Conservation (phyloP, 139 green algal genomes). For the Chlorella sp. region DNA sequence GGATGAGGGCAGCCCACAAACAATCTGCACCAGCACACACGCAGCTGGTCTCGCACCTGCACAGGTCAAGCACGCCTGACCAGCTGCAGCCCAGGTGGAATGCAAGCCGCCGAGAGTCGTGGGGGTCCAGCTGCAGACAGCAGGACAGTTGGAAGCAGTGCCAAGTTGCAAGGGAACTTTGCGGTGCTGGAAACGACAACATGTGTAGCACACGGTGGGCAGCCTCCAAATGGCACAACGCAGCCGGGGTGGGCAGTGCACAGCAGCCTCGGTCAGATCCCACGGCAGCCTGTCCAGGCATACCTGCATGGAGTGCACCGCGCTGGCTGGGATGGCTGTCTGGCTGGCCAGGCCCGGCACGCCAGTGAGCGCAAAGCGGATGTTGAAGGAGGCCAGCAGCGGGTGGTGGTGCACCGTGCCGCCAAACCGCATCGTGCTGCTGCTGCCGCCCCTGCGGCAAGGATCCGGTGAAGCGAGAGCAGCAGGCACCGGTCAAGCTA, state of each 20-base stretch:
- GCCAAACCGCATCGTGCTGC: conserved; percentile 36
- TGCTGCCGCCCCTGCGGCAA: conserved; percentile 13
- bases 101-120: conserved; percentile 17
- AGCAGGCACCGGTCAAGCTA: too few species aligned
- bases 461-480: too few species aligned
- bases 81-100: conserved; percentile 48
- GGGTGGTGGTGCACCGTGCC: conserved; percentile 40
- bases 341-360: conserved; percentile 39
- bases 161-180: background rate
- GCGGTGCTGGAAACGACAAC: too few species aligned
- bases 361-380: conserved; percentile 17
- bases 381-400: conserved; percentile 26
- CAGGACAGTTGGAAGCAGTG: too few species aligned
- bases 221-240: too few species aligned
- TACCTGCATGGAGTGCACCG: conserved; percentile 35
- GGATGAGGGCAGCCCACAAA: too few species aligned
- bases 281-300: too few species aligned
- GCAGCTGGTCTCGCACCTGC: too few species aligned
- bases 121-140: conserved; percentile 14
- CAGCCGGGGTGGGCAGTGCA: too few species aligned
- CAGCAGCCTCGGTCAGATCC: too few species aligned
- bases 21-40: too few species aligned
- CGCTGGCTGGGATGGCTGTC: conserved; percentile 28
- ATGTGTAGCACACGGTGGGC: too few species aligned
- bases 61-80: conserved; percentile 40